Percentiles rank a stretch among this genome's conserved stretches.
phyloP scores from a whole-genome alignment of 2,329 filamentous ascomycete genomes.

The Trichoderma koningii region DNA sequence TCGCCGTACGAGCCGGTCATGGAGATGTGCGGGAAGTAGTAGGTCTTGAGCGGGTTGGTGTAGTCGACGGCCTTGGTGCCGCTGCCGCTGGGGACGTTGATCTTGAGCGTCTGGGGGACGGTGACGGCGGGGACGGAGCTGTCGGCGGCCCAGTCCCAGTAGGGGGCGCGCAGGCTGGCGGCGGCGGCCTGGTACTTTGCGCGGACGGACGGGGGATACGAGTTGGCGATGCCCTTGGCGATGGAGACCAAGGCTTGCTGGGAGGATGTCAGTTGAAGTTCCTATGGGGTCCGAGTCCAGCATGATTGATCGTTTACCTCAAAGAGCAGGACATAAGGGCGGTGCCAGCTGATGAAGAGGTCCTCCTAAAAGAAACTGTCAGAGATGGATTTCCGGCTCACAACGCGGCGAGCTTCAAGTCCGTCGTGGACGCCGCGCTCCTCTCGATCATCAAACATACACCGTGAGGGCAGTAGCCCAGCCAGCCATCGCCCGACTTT shows the following conservation, averaged over 20 bases:
- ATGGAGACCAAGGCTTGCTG: slow-evolving; percentile 55
- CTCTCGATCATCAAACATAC: slow-evolving; percentile 37
- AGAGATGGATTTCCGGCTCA: not conserved
- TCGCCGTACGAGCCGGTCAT: slow-evolving; percentile 44
- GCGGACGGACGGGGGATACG: slow-evolving; percentile 44
- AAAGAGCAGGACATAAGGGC: slow-evolving; percentile 55
- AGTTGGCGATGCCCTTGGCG: slow-evolving; percentile 49
- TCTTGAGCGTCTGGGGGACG: slow-evolving; percentile 39
- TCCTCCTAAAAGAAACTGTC: slow-evolving; percentile 43
- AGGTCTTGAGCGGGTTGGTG: slow-evolving; percentile 56
- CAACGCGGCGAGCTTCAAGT: not conserved
- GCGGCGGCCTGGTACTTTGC: slow-evolving; percentile 49
- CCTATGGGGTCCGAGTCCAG: not conserved
- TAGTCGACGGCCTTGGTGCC: slow-evolving; percentile 40
- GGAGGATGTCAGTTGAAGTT: slow-evolving; percentile 22
- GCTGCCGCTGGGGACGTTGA: slow-evolving; percentile 47
- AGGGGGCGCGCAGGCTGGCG: slow-evolving; percentile 50
- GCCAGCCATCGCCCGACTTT: slow-evolving; percentile 36
- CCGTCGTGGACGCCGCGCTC: too few species aligned
- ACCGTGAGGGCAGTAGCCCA: slow-evolving; percentile 51
- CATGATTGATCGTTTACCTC: slow-evolving; percentile 46
- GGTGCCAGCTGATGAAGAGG: slow-evolving; percentile 58
- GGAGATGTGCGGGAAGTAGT: slow-evolving; percentile 48
- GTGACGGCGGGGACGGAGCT: slow-evolving; percentile 48
- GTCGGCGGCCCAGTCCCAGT: slow-evolving; percentile 57